Base-by-base conservation (phyloP, 257 asterid species). In the Paraleonurus japonicus region DNA sequence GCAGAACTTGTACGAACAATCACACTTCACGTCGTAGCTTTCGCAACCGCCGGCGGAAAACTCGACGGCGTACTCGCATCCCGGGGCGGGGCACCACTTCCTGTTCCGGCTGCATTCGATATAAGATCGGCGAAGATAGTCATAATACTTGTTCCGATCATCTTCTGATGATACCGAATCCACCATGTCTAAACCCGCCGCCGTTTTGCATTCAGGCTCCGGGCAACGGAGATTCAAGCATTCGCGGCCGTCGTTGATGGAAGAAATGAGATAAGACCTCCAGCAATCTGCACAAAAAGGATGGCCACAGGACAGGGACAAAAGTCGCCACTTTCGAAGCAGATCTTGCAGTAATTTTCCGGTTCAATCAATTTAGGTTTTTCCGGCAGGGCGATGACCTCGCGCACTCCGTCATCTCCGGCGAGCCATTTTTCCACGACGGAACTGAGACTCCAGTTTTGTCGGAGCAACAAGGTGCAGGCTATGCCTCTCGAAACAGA, bases 401-500 rank as follows among this genome's bases (percentile, higher is more conserved):
- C 33, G 12, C 79, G 71, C 27, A 72, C 70, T n/a, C 43, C 63
- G 8, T 53, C 75, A 62, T 79, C 88, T 19, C 69, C 79, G 2
- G 84, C 65, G 17, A 82, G 81, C 87, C 92, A 87, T n/a, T 70
- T 81, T 2, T 83, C 85, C 58, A 79, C 69, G 9, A 81, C 73
- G 15, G 50, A 47, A 53, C 32, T 57, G 10, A 65, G 76, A 15
- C 30, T 62, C 92, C 92, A 81, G n/a, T 48, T 71, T 17, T 62
- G 13, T 1, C 7, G 50, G 13, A 61, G 58, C 50, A 81, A 67
- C 0, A 81, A 74, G 11, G 53, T 35, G 28, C 72, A 67, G 28
- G 88, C 77, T 2, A 22, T 39, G 23, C 54, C 71, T 9, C 32
- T 70, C 4, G 81, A 35, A 12, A 84, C 32, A 0, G 59, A 72